A percentile compares a stretch with the other conserved stretches of the same genome.
These are phyloP conservation scores for Zoysia pacifica DNA, from an alignment of 176 grass and related monocot genomes.

Conservation along the genomic window DNA sequence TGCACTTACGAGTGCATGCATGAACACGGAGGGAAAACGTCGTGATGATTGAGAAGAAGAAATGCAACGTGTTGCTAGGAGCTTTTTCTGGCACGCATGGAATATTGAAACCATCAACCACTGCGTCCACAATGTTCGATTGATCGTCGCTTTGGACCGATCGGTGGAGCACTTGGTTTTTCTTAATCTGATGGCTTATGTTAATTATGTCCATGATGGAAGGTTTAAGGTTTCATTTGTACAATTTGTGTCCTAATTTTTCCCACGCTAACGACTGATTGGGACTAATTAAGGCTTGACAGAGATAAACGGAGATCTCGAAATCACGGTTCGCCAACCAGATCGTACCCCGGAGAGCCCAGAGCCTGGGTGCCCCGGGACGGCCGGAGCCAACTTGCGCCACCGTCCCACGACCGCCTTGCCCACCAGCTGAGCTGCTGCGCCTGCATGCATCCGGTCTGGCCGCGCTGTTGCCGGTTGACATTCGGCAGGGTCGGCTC, in stretches of 20 bases:
- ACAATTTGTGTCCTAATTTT: neutral
- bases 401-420: conserved; percentile 42
- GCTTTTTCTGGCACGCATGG: conserved; percentile 18
- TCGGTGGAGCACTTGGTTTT: neutral
- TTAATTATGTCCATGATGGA: neutral
- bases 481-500: conserved; percentile 28
- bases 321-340: neutral
- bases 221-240: neutral
- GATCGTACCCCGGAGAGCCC: neutral
- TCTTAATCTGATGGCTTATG: neutral
- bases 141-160: neutral
- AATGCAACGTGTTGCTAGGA: neutral
- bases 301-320: neutral
- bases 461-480: conserved; percentile 33
- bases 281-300: neutral
- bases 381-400: conserved; percentile 48
- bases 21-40: conserved; percentile 25
- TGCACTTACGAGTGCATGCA: conserved; percentile 24
- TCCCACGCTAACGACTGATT: no score
- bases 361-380: conserved; percentile 33
- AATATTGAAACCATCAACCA: conserved; percentile 14
- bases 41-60: neutral
- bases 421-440: conserved; percentile 11
- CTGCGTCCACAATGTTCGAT: neutral
- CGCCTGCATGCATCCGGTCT: neutral